phyloP scores from a whole-genome alignment of 2,329 filamentous ascomycete genomes.

The Aureobasidium sp. region DNA sequence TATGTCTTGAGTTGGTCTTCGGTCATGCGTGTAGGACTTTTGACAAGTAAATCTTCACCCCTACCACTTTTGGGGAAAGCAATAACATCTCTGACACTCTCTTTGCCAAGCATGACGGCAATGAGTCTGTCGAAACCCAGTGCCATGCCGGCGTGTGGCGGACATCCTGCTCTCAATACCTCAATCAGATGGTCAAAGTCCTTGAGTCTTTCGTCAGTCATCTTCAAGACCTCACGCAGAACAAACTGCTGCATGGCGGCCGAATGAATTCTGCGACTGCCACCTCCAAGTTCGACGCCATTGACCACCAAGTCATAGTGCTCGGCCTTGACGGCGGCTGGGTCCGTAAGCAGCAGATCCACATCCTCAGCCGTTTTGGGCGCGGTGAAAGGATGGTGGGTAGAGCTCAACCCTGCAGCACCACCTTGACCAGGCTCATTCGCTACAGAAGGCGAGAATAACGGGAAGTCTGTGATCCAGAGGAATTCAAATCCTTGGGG shows the following conservation, averaged over 20 bases:
- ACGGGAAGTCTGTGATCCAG: slow-evolving; percentile 86
- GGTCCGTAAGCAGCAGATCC: slow-evolving; percentile 64
- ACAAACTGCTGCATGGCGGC: slow-evolving; percentile 77
- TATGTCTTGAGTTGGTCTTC: slow-evolving; percentile 54
- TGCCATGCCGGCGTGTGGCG: slow-evolving; percentile 89
- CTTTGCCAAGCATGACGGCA: slow-evolving; percentile 67
- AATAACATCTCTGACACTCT: slow-evolving; percentile 85
- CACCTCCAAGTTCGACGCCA: slow-evolving; percentile 87
- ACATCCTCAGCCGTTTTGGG: slow-evolving; percentile 67
- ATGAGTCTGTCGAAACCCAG: slow-evolving; percentile 85
- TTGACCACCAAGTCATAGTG: slow-evolving; percentile 97
- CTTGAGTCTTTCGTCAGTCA: slow-evolving; percentile 62
- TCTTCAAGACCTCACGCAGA: slow-evolving; percentile 74
- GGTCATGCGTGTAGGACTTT: slow-evolving; percentile 64
- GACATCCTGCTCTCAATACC: slow-evolving; percentile 77
- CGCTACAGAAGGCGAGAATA: slow-evolving; percentile 70
- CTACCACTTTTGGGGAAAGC: slow-evolving; percentile 92
- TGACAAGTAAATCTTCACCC: slow-evolving; percentile 78
- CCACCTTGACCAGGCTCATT: slow-evolving; percentile 74
- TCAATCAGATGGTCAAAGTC: slow-evolving; percentile 82
- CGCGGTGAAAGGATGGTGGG: slow-evolving; percentile 94
- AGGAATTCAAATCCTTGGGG: slow-evolving; percentile 57
- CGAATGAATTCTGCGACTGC: slow-evolving; percentile 85
- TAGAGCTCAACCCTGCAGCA: slow-evolving; percentile 70
- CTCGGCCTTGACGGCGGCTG: slow-evolving; percentile 67